Evolutionary conservation across 2,329 filamentous ascomycete genomes (phyloP).

Genomic region (Aspergillus sp.): DNA sequence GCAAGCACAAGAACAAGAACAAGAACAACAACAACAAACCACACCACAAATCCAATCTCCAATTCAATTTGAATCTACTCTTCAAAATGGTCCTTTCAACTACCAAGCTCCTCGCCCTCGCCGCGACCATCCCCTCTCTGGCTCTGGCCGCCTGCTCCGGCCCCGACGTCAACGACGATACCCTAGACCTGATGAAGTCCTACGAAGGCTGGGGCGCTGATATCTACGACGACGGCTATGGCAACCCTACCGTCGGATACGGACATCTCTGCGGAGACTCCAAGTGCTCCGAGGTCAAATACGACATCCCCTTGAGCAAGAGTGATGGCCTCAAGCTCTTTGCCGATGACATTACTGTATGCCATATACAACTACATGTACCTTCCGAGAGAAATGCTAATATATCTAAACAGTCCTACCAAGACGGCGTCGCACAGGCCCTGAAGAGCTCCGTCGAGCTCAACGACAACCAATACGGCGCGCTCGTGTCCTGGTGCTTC

Average conservation of each 20-base stretch:
- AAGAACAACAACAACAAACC: background rate
- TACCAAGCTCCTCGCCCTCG: constrained; percentile 7
- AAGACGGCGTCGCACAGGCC: constrained; percentile 43
- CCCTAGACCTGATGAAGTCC: constrained; percentile 38
- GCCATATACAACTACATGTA: background rate
- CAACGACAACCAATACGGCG: constrained; percentile 55
- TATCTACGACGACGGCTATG: constrained; percentile 43
- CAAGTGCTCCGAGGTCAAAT: constrained; percentile 48
- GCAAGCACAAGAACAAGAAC: background rate
- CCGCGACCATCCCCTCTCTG: background rate
- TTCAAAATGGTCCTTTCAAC: constrained; percentile 3
- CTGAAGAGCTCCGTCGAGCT: constrained; percentile 38
- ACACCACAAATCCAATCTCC: background rate
- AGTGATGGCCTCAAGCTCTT: constrained; percentile 44
- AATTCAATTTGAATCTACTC: too few relatives aligned
- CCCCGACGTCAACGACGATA: constrained; percentile 33
- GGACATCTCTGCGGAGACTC: constrained; percentile 49
- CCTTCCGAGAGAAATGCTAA: background rate
- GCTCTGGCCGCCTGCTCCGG: constrained; percentile 14
- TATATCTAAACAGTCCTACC: constrained; percentile 23
- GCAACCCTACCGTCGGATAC: constrained; percentile 52
- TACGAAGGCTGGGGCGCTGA: constrained; percentile 37
- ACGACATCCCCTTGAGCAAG: constrained; percentile 47
- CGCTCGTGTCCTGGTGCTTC: constrained; percentile 54
- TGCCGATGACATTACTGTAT: constrained; percentile 40